These are phyloP conservation scores for Kwoniella bestiolae DNA, from an alignment of 768 basidiomycete genomes.

Conservation along the genomic window DNA sequence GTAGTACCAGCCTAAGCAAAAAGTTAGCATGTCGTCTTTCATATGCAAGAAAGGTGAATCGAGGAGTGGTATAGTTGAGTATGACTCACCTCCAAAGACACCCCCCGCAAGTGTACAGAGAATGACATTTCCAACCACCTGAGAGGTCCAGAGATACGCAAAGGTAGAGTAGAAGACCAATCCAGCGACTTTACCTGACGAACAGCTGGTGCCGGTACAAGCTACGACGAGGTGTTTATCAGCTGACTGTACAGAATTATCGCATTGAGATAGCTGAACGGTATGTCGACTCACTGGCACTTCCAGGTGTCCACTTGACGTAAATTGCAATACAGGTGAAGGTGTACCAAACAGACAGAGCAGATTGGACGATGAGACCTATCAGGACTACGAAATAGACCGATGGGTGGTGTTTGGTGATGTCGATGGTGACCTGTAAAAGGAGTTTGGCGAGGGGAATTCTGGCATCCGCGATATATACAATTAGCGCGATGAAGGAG, in stretches of 20 bases:
- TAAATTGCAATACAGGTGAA: constrained; percentile 76
- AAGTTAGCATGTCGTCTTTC: too few relatives aligned
- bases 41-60: constrained; percentile 7
- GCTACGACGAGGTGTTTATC: too few relatives aligned
- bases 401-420: constrained; percentile 78
- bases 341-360: constrained; percentile 75
- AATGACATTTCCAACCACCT: constrained; percentile 77
- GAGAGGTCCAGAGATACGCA: constrained; percentile 83
- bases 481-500: too few relatives aligned
- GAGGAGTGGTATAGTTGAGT: not conserved
- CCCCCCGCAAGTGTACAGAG: constrained; percentile 81
- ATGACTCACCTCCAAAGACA: constrained; percentile 64
- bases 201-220: constrained; percentile 64
- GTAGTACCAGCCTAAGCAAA: constrained; percentile 75
- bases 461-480: constrained; percentile 58
- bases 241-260: too few relatives aligned
- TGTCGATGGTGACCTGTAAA: constrained; percentile 80
- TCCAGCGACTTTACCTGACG: constrained; percentile 75
- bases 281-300: constrained; percentile 64
- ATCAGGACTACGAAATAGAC: constrained; percentile 78
- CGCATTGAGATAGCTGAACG: not conserved
- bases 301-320: constrained; percentile 77
- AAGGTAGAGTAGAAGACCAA: constrained; percentile 77
- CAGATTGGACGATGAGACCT: constrained; percentile 73
- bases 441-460: constrained; percentile 79